Conservation (phyloP, 768 basidiomycete genomes). For the Auricularia heimuer region DNA sequence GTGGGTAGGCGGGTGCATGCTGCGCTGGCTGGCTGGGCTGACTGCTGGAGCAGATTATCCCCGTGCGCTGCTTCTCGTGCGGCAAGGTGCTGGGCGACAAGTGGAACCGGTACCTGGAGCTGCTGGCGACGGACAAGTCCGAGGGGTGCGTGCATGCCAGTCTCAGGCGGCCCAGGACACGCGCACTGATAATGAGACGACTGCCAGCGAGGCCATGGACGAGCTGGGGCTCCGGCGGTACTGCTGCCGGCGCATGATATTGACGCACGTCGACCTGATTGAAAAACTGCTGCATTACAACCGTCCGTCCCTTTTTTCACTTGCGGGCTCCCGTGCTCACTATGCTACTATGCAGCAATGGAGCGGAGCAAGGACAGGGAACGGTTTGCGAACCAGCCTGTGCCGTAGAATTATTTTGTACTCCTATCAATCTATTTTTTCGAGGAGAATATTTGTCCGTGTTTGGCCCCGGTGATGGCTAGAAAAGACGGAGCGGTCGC, state of each 20-base stretch:
- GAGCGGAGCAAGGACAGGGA: conserved; percentile 18
- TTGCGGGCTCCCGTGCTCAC: neutral
- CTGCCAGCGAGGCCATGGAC: conserved; percentile 73
- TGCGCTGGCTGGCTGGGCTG: neutral
- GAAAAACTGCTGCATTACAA: conserved; percentile 96
- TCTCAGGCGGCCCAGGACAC: too few species aligned
- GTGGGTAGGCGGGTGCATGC: neutral
- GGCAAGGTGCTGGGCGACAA: conserved; percentile 97
- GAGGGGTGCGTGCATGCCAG: conserved; percentile 61
- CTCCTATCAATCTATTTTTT: neutral
- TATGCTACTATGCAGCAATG: conserved; percentile 13
- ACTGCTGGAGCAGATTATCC: conserved; percentile 65
- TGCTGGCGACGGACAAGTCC: conserved; percentile 68
- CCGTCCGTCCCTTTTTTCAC: conserved; percentile 38
- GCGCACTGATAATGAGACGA: too few species aligned
- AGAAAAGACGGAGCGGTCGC: neutral
- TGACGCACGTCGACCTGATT: conserved; percentile 95
- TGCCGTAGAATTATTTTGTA: neutral
- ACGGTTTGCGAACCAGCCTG: neutral
- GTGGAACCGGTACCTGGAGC: conserved; percentile 80
- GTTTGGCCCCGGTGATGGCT: neutral
- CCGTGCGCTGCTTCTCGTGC: conserved; percentile 91
- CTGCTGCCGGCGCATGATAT: conserved; percentile 93
- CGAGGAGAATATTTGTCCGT: neutral
- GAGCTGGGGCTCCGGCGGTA: conserved; percentile 85